Evolutionary conservation across 306 rosid species (phyloP).

Genomic region (Pachyrhizus erosus): DNA sequence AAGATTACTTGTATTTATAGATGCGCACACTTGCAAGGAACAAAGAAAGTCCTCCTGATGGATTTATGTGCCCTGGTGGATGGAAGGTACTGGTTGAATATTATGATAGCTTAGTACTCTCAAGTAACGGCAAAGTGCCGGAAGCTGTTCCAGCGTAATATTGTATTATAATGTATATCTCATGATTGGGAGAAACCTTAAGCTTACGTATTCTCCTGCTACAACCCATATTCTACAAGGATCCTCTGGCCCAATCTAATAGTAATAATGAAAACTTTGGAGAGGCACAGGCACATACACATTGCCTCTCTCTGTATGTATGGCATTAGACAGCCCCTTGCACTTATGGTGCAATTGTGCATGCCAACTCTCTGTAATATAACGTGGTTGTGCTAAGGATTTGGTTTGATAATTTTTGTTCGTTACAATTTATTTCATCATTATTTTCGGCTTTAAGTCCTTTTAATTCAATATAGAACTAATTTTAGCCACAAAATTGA

Average conservation of each 20-base stretch:
- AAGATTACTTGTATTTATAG: slow-evolving; percentile 53
- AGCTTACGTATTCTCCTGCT: slow-evolving; percentile 50
- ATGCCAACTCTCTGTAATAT: slow-evolving; percentile 57
- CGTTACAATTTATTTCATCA: not conserved
- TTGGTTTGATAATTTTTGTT: slow-evolving; percentile 36
- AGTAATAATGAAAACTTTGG: slow-evolving; percentile 44
- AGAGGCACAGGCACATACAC: slow-evolving; percentile 57
- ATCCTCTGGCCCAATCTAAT: slow-evolving; percentile 50
- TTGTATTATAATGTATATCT: slow-evolving; percentile 45
- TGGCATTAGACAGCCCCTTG: slow-evolving; percentile 56
- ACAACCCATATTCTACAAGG: slow-evolving; percentile 34
- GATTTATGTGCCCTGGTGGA: slow-evolving; percentile 98
- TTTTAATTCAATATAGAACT: not conserved
- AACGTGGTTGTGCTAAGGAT: slow-evolving; percentile 48
- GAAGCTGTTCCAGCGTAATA: slow-evolving; percentile 79
- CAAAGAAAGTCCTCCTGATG: slow-evolving; percentile 96
- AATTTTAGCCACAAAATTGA: not conserved
- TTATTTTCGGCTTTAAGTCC: not conserved
- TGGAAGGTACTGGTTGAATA: slow-evolving; percentile 95
- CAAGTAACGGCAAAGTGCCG: slow-evolving; percentile 63
- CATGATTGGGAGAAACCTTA: slow-evolving; percentile 62
- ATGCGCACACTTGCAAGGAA: slow-evolving; percentile 91
- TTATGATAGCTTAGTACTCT: slow-evolving; percentile 78
- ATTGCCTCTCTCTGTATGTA: slow-evolving; percentile 60
- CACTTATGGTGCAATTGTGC: slow-evolving; percentile 57